A percentile compares a stretch with the other conserved stretches of the same genome.
Evolutionary conservation across 2,329 filamentous ascomycete species (phyloP).

Genomic region (Colletotrichum musae): DNA sequence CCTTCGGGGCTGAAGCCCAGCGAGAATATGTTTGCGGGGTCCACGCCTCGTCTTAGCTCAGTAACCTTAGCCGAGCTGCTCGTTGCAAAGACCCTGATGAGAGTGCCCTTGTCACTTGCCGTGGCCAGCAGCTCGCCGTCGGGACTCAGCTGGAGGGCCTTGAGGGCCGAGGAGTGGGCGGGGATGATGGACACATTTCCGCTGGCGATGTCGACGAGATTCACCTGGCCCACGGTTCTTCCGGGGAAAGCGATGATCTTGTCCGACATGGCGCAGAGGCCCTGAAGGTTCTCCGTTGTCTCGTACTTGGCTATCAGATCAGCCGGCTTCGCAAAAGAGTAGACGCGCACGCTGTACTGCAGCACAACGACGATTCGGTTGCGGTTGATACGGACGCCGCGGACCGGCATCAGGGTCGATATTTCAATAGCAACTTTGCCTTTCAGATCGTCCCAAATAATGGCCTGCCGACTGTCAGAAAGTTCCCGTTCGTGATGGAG

Average conservation of each 20-base stretch:
- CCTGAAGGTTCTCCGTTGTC: constrained; percentile 87
- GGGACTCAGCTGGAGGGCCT: constrained; percentile 83
- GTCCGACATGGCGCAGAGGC: constrained; percentile 82
- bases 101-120: constrained; percentile 90
- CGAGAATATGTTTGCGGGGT: constrained; percentile 89
- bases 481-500: neutral
- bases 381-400: constrained; percentile 79
- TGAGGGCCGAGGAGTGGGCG: constrained; percentile 84
- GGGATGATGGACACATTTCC: constrained; percentile 94
- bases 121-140: constrained; percentile 89
- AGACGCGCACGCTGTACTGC: constrained; percentile 85
- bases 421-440: constrained; percentile 82
- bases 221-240: constrained; percentile 88
- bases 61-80: constrained; percentile 83
- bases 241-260: constrained; percentile 87
- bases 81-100: constrained; percentile 89
- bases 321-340: constrained; percentile 81
- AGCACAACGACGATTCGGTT: constrained; percentile 85
- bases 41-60: constrained; percentile 90
- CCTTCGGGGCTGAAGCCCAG: constrained; percentile 89
- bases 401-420: constrained; percentile 84
- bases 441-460: constrained; percentile 93
- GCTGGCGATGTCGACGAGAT: constrained; percentile 83
- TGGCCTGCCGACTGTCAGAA: constrained; percentile 61
- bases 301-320: constrained; percentile 82